These are phyloP conservation scores for Elaeagnus macrophylla DNA, from an alignment of 306 rosid genomes.

Conservation along the genomic window DNA sequence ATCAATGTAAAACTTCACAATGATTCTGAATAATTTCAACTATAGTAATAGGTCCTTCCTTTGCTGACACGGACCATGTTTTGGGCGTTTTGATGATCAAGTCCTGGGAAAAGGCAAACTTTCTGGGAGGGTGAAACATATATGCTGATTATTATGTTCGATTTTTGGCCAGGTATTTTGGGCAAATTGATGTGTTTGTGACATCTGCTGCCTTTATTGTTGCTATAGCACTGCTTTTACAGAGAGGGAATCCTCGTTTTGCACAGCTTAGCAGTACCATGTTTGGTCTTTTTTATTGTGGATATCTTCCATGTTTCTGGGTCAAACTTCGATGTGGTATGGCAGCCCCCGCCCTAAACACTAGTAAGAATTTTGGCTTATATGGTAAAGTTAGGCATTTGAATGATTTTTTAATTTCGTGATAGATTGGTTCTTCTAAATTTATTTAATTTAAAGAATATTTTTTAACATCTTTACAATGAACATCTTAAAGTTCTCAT, in stretches of 20 bases:
- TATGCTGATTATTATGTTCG: slow-evolving; percentile 32
- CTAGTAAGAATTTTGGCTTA: slow-evolving; percentile 36
- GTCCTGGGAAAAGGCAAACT: not conserved
- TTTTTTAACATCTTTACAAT: too few species aligned
- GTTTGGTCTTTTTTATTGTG: slow-evolving; percentile 89
- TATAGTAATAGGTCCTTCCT: too few species aligned
- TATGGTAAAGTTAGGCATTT: not conserved
- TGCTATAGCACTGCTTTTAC: slow-evolving; percentile 70
- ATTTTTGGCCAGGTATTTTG: slow-evolving; percentile 55
- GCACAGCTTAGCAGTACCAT: slow-evolving; percentile 90
- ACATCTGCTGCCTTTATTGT: slow-evolving; percentile 85
- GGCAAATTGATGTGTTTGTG: slow-evolving; percentile 87
- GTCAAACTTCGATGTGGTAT: slow-evolving; percentile 96
- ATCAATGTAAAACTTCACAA: too few species aligned
- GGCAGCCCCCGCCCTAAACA: slow-evolving; percentile 82
- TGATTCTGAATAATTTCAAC: too few species aligned
- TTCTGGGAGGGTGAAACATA: slow-evolving; percentile 10
- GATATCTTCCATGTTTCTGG: slow-evolving; percentile 98
- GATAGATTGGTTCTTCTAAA: not conserved
- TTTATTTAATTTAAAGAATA: not conserved
- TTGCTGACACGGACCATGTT: too few species aligned
- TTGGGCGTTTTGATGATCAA: not conserved
- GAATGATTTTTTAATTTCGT: not conserved
- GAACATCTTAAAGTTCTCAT: too few species aligned
- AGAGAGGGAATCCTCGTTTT: slow-evolving; percentile 88